phyloP scores from a whole-genome alignment of 441 rosid species.

The Syzygium malaccense region DNA sequence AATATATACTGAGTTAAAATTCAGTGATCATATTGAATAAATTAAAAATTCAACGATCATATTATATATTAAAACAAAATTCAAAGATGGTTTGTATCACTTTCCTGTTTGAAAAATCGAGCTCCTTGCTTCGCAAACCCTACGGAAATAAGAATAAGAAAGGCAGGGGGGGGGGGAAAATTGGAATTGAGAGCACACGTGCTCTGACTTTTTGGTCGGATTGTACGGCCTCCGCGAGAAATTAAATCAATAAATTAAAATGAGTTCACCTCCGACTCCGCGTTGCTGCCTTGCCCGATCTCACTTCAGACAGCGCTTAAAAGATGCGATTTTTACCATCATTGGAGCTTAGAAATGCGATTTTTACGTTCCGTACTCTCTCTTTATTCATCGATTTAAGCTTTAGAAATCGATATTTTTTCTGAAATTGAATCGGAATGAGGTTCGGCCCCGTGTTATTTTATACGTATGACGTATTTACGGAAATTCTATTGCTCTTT shows the following conservation, averaged over 20 bases:
- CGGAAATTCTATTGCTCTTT: not conserved
- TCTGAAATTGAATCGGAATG: not conserved
- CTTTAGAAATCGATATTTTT: rapidly evolving
- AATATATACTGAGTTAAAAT: no score
- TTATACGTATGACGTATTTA: rapidly evolving
- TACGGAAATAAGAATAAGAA: not conserved
- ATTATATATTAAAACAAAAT: no score
- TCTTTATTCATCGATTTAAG: rapidly evolving
- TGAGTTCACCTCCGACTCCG: not conserved
- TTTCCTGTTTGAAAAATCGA: no score
- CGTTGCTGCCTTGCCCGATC: not conserved
- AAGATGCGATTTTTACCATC: not conserved
- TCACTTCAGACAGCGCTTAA: not conserved
- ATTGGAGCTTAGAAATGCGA: no score
- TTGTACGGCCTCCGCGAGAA: not conserved
- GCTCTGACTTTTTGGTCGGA: not conserved
- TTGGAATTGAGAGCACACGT: not conserved
- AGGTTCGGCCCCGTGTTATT: not conserved
- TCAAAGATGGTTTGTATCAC: rapidly evolving
- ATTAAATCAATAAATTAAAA: not conserved
- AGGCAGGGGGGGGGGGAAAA: not conserved
- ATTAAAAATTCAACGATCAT: no score
- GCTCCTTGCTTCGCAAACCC: no score
- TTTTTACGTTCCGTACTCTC: rapidly evolving
- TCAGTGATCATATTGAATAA: no score